Conservation (phyloP, 2,329 filamentous ascomycete genomes). For the Knoxdaviesia proteae region DNA sequence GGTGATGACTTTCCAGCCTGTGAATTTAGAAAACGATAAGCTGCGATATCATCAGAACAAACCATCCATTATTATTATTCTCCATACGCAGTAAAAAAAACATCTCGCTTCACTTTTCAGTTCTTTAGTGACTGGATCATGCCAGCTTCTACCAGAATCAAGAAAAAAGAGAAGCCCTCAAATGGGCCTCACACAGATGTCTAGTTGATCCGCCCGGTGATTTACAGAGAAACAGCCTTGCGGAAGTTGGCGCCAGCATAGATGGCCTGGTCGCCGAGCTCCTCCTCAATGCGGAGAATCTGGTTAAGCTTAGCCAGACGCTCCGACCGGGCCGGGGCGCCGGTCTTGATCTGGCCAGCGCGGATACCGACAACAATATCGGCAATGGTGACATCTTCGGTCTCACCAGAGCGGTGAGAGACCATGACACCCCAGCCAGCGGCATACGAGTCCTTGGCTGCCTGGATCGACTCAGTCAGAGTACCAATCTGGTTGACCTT, state of each 20-base stretch:
- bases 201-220: no score
- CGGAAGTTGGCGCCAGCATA: constrained; percentile 90
- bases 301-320: constrained; percentile 99
- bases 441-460: constrained; percentile 92
- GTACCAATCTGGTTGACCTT: constrained; percentile 99
- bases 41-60: no score
- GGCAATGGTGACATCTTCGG: constrained; percentile 97
- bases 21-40: no score
- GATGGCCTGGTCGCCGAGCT: constrained; percentile 78
- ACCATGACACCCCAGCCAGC: constrained; percentile 99
- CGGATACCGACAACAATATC: constrained; percentile 96
- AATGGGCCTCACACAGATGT: no score
- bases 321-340: constrained; percentile 89
- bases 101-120: no score
- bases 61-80: no score
- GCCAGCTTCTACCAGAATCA: no score
- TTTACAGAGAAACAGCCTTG: constrained; percentile 70
- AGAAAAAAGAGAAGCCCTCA: no score
- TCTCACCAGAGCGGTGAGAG: constrained; percentile 97
- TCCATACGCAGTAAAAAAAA: no score
- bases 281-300: constrained; percentile 98
- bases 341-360: constrained; percentile 96
- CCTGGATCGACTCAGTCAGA: constrained; percentile 95
- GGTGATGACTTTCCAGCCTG: no score
- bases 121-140: no score